phyloP scores from a whole-genome alignment of 164 flowering plant species.

The Vitis rotundifolia region DNA sequence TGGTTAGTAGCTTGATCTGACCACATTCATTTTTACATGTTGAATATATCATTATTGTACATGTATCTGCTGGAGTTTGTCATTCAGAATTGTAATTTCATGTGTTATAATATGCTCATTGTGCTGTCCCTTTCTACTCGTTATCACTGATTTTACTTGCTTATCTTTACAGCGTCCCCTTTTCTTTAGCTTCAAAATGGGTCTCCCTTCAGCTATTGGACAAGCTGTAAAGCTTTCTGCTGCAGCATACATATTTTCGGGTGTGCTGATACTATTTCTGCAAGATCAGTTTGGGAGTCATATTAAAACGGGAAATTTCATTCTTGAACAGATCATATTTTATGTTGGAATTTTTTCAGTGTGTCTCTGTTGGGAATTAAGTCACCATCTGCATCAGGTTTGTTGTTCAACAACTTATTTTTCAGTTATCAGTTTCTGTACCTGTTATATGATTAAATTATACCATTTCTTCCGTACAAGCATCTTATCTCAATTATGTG shows the following conservation, averaged over 20 bases:
- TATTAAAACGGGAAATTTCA: conserved; percentile 31
- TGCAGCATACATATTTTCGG: conserved; percentile 49
- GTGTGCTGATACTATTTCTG: conserved; percentile 37
- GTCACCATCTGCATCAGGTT: conserved; percentile 86
- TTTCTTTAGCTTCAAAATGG: conserved; percentile 92
- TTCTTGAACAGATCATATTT: conserved; percentile 51
- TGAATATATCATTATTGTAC: background rate
- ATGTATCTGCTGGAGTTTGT: background rate
- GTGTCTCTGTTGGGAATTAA: conserved; percentile 79
- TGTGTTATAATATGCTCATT: background rate
- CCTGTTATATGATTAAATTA: background rate
- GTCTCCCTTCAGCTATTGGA: conserved; percentile 53
- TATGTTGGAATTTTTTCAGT: conserved; percentile 54
- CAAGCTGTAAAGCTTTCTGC: conserved; percentile 64
- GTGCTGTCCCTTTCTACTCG: background rate
- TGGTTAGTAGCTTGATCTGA: background rate
- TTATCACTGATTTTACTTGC: conserved; percentile 19
- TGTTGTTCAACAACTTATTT: conserved; percentile 2
- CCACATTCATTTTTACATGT: background rate
- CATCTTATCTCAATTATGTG: conserved; percentile 1
- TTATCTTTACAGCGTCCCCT: conserved; percentile 72
- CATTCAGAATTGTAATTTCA: background rate
- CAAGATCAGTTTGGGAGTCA: conserved; percentile 32
- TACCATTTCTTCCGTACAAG: background rate
- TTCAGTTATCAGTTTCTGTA: background rate